Evolutionary conservation across 2,329 filamentous ascomycete genomes (phyloP).

Genomic region (Fusarium sp.): DNA sequence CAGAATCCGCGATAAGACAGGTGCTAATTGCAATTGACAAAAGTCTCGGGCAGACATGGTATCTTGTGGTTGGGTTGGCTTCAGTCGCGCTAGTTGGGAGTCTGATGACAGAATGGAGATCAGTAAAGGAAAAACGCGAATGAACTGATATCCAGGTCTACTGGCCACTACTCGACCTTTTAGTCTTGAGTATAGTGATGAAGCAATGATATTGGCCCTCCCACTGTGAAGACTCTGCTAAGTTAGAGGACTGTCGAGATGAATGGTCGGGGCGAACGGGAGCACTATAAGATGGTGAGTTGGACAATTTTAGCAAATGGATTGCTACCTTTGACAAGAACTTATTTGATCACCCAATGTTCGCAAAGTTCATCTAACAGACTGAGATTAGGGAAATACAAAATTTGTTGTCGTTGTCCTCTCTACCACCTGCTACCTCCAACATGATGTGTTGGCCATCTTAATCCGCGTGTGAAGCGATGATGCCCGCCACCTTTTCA

Average conservation of each 20-base stretch:
- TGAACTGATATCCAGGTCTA: rapidly evolving
- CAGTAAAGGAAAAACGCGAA: conserved; percentile 11
- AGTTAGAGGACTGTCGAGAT: not conserved
- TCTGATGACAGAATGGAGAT: conserved; percentile 23
- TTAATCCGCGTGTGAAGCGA: not conserved
- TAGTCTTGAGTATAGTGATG: rapidly evolving
- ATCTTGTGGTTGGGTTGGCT: conserved; percentile 17
- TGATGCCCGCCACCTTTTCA: not conserved
- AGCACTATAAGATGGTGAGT: rapidly evolving
- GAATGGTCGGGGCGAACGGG: not conserved
- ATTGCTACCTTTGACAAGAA: rapidly evolving
- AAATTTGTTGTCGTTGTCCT: rapidly evolving
- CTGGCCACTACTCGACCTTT: not conserved
- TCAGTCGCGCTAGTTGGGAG: conserved; percentile 19
- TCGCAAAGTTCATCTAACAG: too few species aligned
- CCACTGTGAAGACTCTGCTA: not conserved
- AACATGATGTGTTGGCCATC: rapidly evolving
- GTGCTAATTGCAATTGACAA: not conserved
- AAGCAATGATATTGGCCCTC: rapidly evolving
- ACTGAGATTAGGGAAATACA: rapidly evolving
- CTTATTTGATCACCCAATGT: too few species aligned
- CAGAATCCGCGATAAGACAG: not conserved
- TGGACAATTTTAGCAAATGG: rapidly evolving
- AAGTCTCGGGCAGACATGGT: conserved; percentile 24
- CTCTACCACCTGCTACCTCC: rapidly evolving